These are phyloP conservation scores for Trypanosoma rangeli DNA, from an alignment of 208 protist genomes.

Conservation along the genomic window DNA sequence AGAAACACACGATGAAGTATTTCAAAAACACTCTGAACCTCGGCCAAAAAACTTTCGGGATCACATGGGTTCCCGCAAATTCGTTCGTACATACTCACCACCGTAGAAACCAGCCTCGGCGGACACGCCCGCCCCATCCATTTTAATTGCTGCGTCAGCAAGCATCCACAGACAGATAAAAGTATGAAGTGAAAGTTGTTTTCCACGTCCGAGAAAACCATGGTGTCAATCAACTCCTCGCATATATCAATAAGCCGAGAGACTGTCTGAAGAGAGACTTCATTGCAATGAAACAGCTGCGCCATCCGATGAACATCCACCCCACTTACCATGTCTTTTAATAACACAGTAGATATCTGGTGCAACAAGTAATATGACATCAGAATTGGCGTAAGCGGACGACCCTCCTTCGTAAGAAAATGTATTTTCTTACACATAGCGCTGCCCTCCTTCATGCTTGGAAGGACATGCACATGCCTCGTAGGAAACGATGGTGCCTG, in stretches of 20 bases:
- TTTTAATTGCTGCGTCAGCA: slow-evolving; percentile 60
- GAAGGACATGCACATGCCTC: slow-evolving; percentile 16
- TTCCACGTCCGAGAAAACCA: slow-evolving; percentile 8
- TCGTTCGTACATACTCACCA: slow-evolving; percentile 56
- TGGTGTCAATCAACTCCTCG: slow-evolving; percentile 9
- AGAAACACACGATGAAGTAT: slow-evolving; percentile 71
- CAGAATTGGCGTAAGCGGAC: slow-evolving; percentile 9
- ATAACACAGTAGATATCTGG: slow-evolving; percentile 27
- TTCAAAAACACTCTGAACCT: slow-evolving; percentile 54
- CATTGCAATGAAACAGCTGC: slow-evolving; percentile 25
- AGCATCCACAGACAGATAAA: slow-evolving; percentile 61
- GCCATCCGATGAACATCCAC: slow-evolving; percentile 8
- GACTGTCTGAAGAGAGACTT: slow-evolving; percentile 25
- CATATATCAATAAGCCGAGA: slow-evolving; percentile 33
- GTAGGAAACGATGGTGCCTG: slow-evolving; percentile 19
- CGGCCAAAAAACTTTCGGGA: slow-evolving; percentile 28
- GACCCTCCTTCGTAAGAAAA: slow-evolving; percentile 1
- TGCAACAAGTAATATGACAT: slow-evolving; percentile 33
- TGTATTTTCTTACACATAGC: slow-evolving; percentile 14
- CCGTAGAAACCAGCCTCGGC: slow-evolving; percentile 37
- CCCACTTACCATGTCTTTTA: slow-evolving; percentile 4
- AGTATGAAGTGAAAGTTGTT: slow-evolving; percentile 41
- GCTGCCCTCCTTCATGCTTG: slow-evolving; percentile 18
- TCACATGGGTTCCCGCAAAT: slow-evolving; percentile 30
- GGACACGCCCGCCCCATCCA: slow-evolving; percentile 70